A percentile compares a stretch with the other conserved stretches of the same genome.
Evolutionary conservation across 495 filamentous ascomycete species (phyloP).

Genomic region (Astrothelium subdiscretum): DNA sequence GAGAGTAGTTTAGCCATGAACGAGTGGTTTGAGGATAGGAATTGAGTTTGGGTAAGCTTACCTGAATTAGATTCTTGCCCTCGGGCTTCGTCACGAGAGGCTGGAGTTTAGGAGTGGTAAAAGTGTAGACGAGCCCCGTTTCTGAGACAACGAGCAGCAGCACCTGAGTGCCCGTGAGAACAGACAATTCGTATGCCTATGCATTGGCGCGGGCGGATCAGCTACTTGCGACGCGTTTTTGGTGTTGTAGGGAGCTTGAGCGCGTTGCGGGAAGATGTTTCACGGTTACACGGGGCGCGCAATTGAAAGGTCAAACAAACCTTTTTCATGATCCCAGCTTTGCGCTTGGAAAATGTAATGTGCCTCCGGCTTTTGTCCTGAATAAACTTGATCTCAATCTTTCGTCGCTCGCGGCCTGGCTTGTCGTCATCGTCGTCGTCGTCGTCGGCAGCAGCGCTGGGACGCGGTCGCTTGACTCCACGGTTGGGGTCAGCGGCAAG

Average conservation of each 20-base stretch:
- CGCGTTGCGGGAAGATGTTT: slow-evolving; percentile 5
- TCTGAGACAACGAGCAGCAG: slow-evolving; percentile 95
- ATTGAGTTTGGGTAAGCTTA: slow-evolving; percentile 32
- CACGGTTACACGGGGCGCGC: slow-evolving; percentile 5
- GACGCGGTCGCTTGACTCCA: slow-evolving; percentile 81
- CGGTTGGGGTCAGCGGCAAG: slow-evolving; percentile 51
- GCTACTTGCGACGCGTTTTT: slow-evolving; percentile 9
- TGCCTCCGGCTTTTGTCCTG: slow-evolving; percentile 99
- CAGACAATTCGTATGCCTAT: slow-evolving; percentile 94
- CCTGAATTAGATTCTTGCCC: slow-evolving; percentile 99
- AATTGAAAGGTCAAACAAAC: slow-evolving; percentile 40
- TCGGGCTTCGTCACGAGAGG: slow-evolving; percentile 98
- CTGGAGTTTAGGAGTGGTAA: slow-evolving; percentile 98
- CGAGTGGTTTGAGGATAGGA: background rate
- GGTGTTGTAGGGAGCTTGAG: background rate
- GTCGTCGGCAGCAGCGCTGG: slow-evolving; percentile 67
- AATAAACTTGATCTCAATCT: slow-evolving; percentile 99
- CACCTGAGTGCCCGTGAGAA: slow-evolving; percentile 96
- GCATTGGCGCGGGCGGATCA: slow-evolving; percentile 19
- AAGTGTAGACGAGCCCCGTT: slow-evolving; percentile 97
- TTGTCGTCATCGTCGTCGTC: slow-evolving; percentile 98
- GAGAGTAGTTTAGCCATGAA: slow-evolving; percentile 9
- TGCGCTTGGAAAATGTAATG: slow-evolving; percentile 99
- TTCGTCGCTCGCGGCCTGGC: slow-evolving; percentile 93
- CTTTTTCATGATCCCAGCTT: slow-evolving; percentile 99